Base-by-base conservation (phyloP, 345 rosid genomes). In the Linum usitatissimum region DNA sequence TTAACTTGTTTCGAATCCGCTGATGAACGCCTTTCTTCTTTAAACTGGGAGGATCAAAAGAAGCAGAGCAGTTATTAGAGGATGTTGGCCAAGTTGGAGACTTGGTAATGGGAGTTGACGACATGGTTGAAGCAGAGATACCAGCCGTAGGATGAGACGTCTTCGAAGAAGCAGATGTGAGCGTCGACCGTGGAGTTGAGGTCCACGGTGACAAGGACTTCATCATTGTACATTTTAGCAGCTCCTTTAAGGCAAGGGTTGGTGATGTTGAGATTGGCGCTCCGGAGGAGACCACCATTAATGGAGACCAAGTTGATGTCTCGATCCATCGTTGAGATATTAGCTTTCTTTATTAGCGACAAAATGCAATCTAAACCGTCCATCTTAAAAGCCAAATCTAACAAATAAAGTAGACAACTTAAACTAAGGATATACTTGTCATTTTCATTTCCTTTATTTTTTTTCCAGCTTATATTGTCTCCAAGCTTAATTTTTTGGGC, bases 271-370 rank as follows among this genome's bases (percentile, higher is more conserved):
- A 80, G 71, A 53, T 72, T 81, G 0, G 78, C 75, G 9, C 71
- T 64, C 83, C 77, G 73, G 59, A 81, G 18, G 64, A 83, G 66
- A 9, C 92, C 92, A 17, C 76, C 85, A 28, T 86, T 86, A 1
- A 86, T 31, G 5, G 84, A 68, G 20, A 83, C 86, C 88, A 86
- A 81, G 72, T 64, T 75, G 5, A 86, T 70, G 3, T 76, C 85
- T 45, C 92, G 70, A 61, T 86, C 92, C 92, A 86, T 86, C 18
- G 92, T 88, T 48, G n/a, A n/a, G n/a, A n/a, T n/a, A n/a, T n/a
- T n/a, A n/a, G n/a, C n/a, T n/a, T n/a, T n/a, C n/a, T n/a, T n/a
- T n/a, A n/a, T n/a, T n/a, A n/a, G n/a, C n/a, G n/a, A n/a, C n/a
- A n/a, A n/a, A n/a, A n/a, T n/a, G n/a, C n/a, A n/a, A n/a, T n/a